Conservation (phyloP, 2,329 filamentous ascomycete species). For the Raffaelea arxii region DNA sequence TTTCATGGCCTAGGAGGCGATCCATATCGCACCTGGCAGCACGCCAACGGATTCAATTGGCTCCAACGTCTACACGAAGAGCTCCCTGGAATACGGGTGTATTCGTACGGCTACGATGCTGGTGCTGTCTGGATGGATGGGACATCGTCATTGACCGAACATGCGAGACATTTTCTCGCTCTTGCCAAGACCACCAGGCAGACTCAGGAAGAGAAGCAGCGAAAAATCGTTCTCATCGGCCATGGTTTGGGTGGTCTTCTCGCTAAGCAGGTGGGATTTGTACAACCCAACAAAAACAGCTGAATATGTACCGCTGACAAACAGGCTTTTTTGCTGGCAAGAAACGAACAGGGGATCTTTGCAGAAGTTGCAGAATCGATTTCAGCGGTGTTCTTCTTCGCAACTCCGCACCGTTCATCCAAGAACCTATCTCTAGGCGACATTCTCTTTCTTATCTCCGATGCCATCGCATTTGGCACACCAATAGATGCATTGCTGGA, state of each 20-base stretch:
- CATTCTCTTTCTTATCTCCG: background rate
- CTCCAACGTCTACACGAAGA: background rate
- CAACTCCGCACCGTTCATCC: background rate
- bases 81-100: background rate
- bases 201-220: background rate
- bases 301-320: background rate
- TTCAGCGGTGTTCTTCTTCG: background rate
- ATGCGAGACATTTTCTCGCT: background rate
- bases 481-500: background rate
- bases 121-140: background rate
- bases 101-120: background rate
- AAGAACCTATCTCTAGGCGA: background rate
- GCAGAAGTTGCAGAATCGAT: background rate
- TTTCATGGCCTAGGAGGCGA: constrained; percentile 1
- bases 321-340: background rate
- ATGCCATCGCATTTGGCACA: background rate
- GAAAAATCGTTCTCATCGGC: background rate
- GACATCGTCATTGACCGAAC: background rate
- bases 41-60: background rate
- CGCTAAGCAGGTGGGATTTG: background rate
- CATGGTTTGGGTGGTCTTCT: background rate
- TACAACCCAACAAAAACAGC: background rate
- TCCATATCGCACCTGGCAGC: background rate
- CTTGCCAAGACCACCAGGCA: background rate
- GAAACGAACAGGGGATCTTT: background rate